Evolutionary conservation across 179 eudicot genomes (phyloP).

Genomic region (Vitellaria paradoxa): DNA sequence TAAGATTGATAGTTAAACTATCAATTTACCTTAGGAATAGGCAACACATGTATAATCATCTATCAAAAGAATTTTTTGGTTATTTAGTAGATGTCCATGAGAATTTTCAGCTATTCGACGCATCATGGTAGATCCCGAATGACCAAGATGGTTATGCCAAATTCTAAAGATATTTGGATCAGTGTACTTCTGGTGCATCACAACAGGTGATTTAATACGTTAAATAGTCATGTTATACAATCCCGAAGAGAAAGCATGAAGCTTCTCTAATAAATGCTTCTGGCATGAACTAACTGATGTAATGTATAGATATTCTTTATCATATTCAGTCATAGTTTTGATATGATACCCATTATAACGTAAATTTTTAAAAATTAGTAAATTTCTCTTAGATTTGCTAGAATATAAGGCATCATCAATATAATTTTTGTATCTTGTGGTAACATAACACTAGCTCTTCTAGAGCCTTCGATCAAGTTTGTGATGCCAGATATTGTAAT

Average conservation of each 20-base stretch:
- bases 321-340: slow-evolving; percentile 9
- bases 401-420: slow-evolving; percentile 10
- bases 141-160: neutral
- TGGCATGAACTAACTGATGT: neutral
- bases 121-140: neutral
- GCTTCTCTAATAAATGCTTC: neutral
- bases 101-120: neutral
- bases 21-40: neutral
- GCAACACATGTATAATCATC: neutral
- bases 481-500: neutral
- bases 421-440: neutral
- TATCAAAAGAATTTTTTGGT: neutral
- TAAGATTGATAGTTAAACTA: neutral
- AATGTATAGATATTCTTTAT: neutral
- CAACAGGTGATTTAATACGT: neutral
- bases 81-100: neutral
- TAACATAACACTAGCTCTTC: neutral
- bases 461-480: neutral
- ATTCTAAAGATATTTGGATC: neutral
- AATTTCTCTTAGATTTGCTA: slow-evolving; percentile 10
- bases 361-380: slow-evolving; percentile 8
- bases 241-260: too few species aligned
- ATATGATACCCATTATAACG: slow-evolving; percentile 13
- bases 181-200: neutral
- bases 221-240: neutral